A percentile compares a stretch with the other conserved stretches of the same genome.
Evolutionary conservation across 140 eudicot genomes (phyloP).

Genomic region (Anethum foeniculum): DNA sequence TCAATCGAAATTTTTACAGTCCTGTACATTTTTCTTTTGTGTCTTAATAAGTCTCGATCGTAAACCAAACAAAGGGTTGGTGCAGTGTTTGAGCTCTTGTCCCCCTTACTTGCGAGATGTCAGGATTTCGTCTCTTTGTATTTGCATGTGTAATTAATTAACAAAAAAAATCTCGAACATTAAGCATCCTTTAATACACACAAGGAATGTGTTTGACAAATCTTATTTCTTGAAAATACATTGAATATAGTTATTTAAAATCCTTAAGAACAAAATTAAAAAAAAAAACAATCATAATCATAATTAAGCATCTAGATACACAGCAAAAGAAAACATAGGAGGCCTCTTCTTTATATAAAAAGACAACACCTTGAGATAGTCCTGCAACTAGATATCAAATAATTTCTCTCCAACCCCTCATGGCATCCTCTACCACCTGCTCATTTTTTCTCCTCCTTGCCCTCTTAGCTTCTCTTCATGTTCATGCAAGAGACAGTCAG

Average conservation of each 20-base stretch:
- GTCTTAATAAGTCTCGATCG: no score
- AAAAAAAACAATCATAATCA: background rate
- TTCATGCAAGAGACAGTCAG: conserved; percentile 73
- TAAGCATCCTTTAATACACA: no score
- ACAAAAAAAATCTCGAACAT: no score
- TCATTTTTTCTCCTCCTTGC: conserved; percentile 22
- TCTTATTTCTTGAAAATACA: background rate
- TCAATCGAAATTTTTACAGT: no score
- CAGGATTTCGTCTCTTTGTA: no score
- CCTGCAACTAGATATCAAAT: conserved; percentile 20
- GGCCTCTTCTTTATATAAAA: conserved; percentile 50
- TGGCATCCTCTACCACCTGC: conserved; percentile 41
- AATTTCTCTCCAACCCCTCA: background rate
- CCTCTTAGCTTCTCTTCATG: conserved; percentile 34
- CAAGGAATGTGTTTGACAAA: background rate
- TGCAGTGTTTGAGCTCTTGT: no score
- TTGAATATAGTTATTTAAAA: no score
- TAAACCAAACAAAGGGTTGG: no score
- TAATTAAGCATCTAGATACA: background rate
- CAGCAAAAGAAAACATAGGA: background rate
- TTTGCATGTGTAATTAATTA: no score
- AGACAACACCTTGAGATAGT: conserved; percentile 14
- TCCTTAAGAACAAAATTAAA: no score
- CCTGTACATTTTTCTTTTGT: no score
- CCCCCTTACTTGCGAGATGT: no score